Evolutionary conservation across 2,329 filamentous ascomycete species (phyloP), one percentile per base, ranked within the genome.

Genomic region (Zymoseptoria tritici): DNA sequence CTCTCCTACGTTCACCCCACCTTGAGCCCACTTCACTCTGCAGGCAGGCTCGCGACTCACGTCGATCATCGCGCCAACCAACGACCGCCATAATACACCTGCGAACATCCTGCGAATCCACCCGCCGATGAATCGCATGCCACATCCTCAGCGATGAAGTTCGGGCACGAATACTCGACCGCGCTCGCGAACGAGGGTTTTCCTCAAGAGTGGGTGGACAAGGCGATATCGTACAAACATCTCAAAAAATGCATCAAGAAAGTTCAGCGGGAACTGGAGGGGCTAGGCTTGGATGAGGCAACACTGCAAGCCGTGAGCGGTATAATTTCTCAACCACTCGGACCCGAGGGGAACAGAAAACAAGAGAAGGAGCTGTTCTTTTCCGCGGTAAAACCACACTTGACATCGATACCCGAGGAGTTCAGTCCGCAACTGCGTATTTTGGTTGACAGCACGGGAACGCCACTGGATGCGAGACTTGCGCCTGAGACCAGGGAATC

Each of bases 201-300:
- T 71, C 91, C 91, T 7, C 76, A 83, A 55, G 85, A 87, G 70
- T 85, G 82, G 83, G 76, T 91, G 54, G 81, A 87, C 52, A 86
- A 85, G 26, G 90, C 91, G 54, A 89, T 96, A 62, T 90, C 89
- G 2, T 96, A 96, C 73, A 83, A 87, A 52, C 84, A 91, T 73
- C 82, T 96, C 59, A 96, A 96, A 76, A 96, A 95, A 77, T 90
- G 89, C 75, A 87, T 96, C 71, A 93, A 92, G 71, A 87, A 86
- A 71, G 86, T 95, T 55, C 84, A 87, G 64, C 77, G 78, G 56
- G 90, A 96, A 77, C 80, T 96, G 56, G 77, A 80, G 49, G 80
- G 81, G 36, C 77, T 93, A 13, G 90, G 90, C 7, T 83, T 95
- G 29, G 87, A 90, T 64, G 83, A 83, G 4, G 81, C 86, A 9